These are phyloP conservation scores for Pichia sp. DNA, from an alignment of 1,139 yeast species.

Conservation along the genomic window DNA sequence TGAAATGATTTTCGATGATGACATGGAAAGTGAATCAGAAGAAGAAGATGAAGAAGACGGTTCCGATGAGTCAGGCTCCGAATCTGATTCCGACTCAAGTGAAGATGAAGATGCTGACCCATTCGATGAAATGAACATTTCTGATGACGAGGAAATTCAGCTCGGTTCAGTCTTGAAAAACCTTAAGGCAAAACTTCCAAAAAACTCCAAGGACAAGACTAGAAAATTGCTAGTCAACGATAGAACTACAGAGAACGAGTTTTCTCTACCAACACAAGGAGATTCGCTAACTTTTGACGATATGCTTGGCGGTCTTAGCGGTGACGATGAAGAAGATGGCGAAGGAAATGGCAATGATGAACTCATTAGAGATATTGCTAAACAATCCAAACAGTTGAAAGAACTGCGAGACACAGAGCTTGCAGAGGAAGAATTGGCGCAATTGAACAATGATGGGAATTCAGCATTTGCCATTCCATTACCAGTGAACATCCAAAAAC, in stretches of 20 bases:
- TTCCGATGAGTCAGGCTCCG: constrained; percentile 21
- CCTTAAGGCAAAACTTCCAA: constrained; percentile 26
- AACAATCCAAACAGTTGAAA: constrained; percentile 5
- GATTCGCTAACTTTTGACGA: constrained; percentile 62
- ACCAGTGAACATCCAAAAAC: constrained; percentile 77
- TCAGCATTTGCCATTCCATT: constrained; percentile 70
- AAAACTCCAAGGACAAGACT: constrained; percentile 27
- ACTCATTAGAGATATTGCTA: constrained; percentile 11
- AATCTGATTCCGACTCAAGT: constrained; percentile 18
- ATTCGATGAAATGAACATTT: constrained; percentile 20
- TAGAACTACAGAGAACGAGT: constrained; percentile 64
- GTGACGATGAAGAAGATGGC: constrained; percentile 34
- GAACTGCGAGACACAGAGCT: neutral
- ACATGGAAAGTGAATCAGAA: constrained; percentile 25
- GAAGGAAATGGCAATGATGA: constrained; percentile 25
- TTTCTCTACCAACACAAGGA: constrained; percentile 54
- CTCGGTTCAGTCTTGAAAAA: constrained; percentile 24
- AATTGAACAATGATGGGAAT: constrained; percentile 28
- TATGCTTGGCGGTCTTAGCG: constrained; percentile 56
- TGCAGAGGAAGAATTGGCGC: constrained; percentile 26
- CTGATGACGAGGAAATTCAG: constrained; percentile 23
- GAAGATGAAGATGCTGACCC: constrained; percentile 26
- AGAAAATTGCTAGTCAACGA: constrained; percentile 41
- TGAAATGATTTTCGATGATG: constrained; percentile 28
- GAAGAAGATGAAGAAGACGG: constrained; percentile 23